Evolutionary conservation across 2,329 filamentous ascomycete species (phyloP), one percentile per base, ranked within the genome.

Genomic region (Botrytis aclada): DNA sequence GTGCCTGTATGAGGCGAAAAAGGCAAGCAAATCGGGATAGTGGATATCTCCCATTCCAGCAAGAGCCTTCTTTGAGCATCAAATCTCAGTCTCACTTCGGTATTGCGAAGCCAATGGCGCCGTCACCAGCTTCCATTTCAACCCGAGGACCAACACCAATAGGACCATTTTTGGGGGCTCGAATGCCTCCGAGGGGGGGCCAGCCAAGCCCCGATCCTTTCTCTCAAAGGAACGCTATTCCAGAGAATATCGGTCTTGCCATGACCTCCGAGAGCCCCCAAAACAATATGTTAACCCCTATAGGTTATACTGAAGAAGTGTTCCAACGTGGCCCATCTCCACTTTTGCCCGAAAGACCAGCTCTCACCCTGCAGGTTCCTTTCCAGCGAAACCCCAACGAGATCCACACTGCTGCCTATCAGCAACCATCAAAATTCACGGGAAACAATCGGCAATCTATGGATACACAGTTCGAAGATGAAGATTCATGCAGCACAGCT

Each of bases 1-100:
- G 82, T 64, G 75, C 81, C 76, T 80, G 80, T 69, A 74, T 82
- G 81, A 74, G 79, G 76, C 75, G 82, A 77, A 79, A 75, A 72
- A 75, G 75, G 47, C 73, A 71, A 60, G 65, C 34, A 70, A 73
- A 75, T 60, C 77, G 78, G 64, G 77, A 80, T 70, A 82, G 80
- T 75, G 81, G 80, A 61, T 72, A 78, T 32, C 74, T 81, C 7
- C 78, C 78, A 65, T 81, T 81, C 54, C 77, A 80, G 73, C 69
- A 77, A 54, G 76, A 80, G 61, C 78, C 78, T 39, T 69, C 74
- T n/a, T 72, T 74, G 9, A 74, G 74, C 61, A 58, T 76, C 8
- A 76, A 77, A 72, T 73, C 75, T 58, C 70, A 67, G 32, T 72
- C 70, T 14, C 70, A 72, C n/a, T 72, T 72, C 29, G 62, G 70